Conservation (phyloP, 2,329 filamentous ascomycete genomes). For the Neonectria ditissima region DNA sequence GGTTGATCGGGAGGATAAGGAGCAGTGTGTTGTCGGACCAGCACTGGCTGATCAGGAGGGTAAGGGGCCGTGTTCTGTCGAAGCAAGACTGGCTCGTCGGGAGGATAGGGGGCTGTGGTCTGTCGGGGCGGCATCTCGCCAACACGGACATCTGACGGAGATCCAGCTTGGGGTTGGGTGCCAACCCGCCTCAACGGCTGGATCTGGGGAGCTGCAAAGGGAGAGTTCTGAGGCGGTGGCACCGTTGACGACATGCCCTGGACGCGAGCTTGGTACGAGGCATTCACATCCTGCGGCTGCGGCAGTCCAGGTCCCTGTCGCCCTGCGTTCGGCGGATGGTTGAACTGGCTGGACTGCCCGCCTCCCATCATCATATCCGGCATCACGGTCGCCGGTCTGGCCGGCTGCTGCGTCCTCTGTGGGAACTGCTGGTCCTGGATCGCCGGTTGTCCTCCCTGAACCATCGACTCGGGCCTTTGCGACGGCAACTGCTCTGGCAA, state of each 20-base stretch:
- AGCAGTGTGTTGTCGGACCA: background rate
- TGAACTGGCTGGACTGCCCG: conserved; percentile 12
- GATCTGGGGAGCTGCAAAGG: conserved; percentile 31
- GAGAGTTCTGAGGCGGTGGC: conserved; percentile 37
- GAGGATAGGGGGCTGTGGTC: conserved; percentile 5
- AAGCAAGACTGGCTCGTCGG: background rate
- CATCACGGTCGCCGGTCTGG: conserved; percentile 37
- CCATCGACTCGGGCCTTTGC: conserved; percentile 30
- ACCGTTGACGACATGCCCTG: conserved; percentile 30
- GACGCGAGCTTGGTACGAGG: conserved; percentile 32
- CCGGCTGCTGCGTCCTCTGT: conserved; percentile 27
- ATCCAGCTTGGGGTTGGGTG: conserved; percentile 24
- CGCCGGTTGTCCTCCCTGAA: conserved; percentile 15
- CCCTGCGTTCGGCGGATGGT: background rate
- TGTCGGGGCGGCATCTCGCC: background rate
- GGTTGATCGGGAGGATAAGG: conserved; percentile 12
- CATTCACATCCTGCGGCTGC: conserved; percentile 21
- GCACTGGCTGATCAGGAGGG: conserved; percentile 6
- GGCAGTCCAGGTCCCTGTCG: conserved; percentile 11
- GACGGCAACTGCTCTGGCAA: conserved; percentile 39
- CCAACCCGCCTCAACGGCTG: conserved; percentile 21
- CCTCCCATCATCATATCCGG: conserved; percentile 37
- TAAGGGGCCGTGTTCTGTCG: background rate
- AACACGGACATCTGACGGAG: background rate
- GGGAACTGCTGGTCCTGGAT: conserved; percentile 11